phyloP scores from a whole-genome alignment of 441 rosid genomes.

The Adansonia madagascariensis region DNA sequence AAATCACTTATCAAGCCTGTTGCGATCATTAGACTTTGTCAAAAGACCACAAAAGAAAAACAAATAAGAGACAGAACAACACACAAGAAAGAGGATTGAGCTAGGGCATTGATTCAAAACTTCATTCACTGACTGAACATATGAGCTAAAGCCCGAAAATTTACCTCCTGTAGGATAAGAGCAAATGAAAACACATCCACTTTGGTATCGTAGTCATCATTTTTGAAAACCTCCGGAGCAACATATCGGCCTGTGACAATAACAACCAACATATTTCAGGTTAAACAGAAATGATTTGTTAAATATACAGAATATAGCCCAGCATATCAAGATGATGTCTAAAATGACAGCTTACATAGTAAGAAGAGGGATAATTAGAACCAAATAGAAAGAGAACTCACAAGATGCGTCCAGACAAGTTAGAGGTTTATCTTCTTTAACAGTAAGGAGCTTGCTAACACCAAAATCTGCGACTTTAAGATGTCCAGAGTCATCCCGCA shows the following conservation, averaged over 20 bases:
- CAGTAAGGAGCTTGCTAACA: constrained; percentile 85
- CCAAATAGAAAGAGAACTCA: constrained; percentile 45
- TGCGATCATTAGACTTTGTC: constrained; percentile 9
- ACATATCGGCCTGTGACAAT: constrained; percentile 71
- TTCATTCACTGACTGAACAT: neutral
- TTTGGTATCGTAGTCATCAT: constrained; percentile 84
- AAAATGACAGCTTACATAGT: neutral
- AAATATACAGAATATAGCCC: neutral
- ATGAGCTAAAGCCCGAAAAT: neutral
- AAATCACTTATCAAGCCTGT: constrained; percentile 25
- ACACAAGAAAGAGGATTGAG: neutral
- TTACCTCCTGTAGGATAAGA: constrained; percentile 90
- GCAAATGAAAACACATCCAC: constrained; percentile 96
- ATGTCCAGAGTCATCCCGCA: constrained; percentile 92
- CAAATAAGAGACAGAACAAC: neutral
- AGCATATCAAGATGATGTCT: neutral
- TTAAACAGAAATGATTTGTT: neutral
- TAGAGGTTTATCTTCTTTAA: constrained; percentile 79
- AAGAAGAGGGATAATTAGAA: neutral
- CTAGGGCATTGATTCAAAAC: neutral
- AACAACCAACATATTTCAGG: constrained; percentile 27
- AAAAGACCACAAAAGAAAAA: constrained; percentile 7
- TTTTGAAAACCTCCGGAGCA: constrained; percentile 86
- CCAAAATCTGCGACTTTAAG: constrained; percentile 99
- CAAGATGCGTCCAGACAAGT: constrained; percentile 67